Evolutionary conservation across 1,284 basidiomycete species (phyloP).

Genomic region (Apiotrichum akiyoshidainum): DNA sequence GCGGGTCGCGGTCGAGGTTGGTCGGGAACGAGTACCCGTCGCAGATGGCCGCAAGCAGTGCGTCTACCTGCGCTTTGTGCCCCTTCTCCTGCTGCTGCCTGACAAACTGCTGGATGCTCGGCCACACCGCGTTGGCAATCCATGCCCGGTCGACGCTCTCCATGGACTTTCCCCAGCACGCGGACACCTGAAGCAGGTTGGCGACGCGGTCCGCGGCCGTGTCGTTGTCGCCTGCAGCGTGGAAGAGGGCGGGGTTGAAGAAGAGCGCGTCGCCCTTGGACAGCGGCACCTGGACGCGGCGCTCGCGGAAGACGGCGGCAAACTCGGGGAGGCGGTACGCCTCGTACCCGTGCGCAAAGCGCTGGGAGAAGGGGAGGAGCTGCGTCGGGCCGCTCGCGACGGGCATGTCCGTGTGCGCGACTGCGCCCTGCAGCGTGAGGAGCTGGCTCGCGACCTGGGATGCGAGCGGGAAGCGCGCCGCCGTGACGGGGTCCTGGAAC

Average conservation of each 20-base stretch:
- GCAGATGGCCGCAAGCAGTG: constrained; percentile 9
- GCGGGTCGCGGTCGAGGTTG: constrained; percentile 22
- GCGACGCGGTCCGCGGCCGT: constrained; percentile 10
- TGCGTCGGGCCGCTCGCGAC: constrained; percentile 19
- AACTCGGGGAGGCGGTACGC: constrained; percentile 12
- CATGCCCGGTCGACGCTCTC: constrained; percentile 19
- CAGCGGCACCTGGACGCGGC: constrained; percentile 18
- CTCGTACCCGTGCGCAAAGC: constrained; percentile 14
- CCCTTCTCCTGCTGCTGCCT: no score
- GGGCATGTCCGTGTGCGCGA: constrained; percentile 26
- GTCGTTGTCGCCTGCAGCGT: constrained; percentile 21
- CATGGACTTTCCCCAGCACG: constrained; percentile 22
- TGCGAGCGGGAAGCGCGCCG: constrained; percentile 12
- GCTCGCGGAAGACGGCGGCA: constrained; percentile 3
- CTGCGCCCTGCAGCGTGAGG: constrained; percentile 23
- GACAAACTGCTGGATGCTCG: neutral
- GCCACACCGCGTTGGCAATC: constrained; percentile 3
- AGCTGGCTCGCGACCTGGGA: constrained; percentile 18
- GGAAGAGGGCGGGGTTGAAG: constrained; percentile 30
- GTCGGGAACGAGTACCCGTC: constrained; percentile 24
- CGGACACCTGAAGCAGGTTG: constrained; percentile 24
- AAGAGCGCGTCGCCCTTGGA: constrained; percentile 22
- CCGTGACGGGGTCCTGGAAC: constrained; percentile 9
- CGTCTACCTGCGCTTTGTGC: neutral
- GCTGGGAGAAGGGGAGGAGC: constrained; percentile 21